Evolutionary conservation across 2,329 filamentous ascomycete genomes (phyloP).

Genomic region (Rutstroemia sp.): DNA sequence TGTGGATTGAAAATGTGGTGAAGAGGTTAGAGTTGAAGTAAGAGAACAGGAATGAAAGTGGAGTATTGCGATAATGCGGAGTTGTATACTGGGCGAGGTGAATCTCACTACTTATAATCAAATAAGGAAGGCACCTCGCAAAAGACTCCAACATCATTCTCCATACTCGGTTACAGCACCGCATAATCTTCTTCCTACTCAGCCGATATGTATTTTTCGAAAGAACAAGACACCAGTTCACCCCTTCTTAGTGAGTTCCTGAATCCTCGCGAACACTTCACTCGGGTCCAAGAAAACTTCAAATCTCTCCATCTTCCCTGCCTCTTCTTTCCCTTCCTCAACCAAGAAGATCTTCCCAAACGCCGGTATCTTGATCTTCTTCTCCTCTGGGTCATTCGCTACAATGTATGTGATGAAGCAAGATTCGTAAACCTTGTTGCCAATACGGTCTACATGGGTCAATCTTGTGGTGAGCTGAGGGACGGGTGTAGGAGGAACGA

Average conservation of each 20-base stretch:
- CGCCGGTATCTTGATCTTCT: slow-evolving; percentile 11
- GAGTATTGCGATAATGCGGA: too few species aligned
- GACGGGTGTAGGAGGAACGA: too few species aligned
- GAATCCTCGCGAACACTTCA: not conserved
- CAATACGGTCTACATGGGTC: not conserved
- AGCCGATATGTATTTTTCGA: too few species aligned
- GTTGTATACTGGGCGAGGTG: too few species aligned
- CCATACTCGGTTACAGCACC: not conserved
- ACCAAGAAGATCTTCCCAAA: slow-evolving; percentile 9
- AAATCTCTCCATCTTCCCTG: not conserved
- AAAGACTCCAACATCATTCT: too few species aligned
- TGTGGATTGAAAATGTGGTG: too few species aligned
- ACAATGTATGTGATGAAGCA: slow-evolving; percentile 15
- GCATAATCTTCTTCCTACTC: not conserved
- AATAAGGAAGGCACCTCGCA: too few species aligned
- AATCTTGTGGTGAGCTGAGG: too few species aligned
- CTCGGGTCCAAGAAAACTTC: not conserved
- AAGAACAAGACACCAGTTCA: not conserved
- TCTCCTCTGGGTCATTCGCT: slow-evolving; percentile 12
- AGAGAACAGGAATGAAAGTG: too few species aligned
- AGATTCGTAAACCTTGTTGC: slow-evolving; percentile 9
- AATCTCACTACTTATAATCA: too few species aligned
- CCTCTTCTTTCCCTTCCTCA: slow-evolving; percentile 1
- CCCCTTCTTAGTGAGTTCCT: not conserved
- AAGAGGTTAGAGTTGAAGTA: too few species aligned